phyloP scores from a whole-genome alignment of 208 protist genomes.

The Wallacemonas sp. region DNA sequence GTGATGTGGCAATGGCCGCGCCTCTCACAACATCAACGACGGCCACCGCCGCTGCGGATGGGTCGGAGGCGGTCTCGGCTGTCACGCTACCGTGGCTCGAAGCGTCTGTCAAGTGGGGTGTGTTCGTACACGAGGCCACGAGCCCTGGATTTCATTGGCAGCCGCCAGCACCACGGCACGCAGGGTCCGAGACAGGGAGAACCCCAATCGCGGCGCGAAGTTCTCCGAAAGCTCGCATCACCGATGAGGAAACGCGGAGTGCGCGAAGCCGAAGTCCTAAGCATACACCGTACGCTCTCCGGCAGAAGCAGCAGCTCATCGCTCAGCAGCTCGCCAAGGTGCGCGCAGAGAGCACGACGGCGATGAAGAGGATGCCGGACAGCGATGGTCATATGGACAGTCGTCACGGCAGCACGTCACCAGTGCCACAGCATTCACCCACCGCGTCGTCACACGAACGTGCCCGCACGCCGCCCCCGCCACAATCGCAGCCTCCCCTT shows the following conservation, averaged over 20 bases:
- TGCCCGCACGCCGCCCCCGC: too few species aligned
- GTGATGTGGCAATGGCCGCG: too few species aligned
- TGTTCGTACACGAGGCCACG: constrained; percentile 59
- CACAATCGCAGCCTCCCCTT: too few species aligned
- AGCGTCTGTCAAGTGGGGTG: constrained; percentile 54
- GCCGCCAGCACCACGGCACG: too few species aligned
- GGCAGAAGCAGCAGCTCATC: constrained; percentile 1
- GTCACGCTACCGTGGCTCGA: constrained; percentile 54
- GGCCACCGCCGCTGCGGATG: too few species aligned
- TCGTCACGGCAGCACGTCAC: too few species aligned
- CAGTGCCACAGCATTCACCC: not conserved
- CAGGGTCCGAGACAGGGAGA: too few species aligned
- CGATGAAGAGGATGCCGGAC: too few species aligned
- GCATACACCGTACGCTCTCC: not conserved
- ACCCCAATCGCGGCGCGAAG: not conserved
- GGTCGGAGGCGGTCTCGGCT: constrained; percentile 37
- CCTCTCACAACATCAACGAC: too few species aligned
- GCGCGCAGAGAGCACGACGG: not conserved
- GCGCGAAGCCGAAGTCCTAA: not conserved
- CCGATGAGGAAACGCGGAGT: not conserved
- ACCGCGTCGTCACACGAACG: too few species aligned
- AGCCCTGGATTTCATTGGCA: not conserved
- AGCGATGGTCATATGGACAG: too few species aligned
- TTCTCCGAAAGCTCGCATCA: not conserved
- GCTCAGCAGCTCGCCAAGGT: constrained; percentile 7